phyloP scores from a whole-genome alignment of 2,329 filamentous ascomycete genomes.

The Diaporthe vaccinii region DNA sequence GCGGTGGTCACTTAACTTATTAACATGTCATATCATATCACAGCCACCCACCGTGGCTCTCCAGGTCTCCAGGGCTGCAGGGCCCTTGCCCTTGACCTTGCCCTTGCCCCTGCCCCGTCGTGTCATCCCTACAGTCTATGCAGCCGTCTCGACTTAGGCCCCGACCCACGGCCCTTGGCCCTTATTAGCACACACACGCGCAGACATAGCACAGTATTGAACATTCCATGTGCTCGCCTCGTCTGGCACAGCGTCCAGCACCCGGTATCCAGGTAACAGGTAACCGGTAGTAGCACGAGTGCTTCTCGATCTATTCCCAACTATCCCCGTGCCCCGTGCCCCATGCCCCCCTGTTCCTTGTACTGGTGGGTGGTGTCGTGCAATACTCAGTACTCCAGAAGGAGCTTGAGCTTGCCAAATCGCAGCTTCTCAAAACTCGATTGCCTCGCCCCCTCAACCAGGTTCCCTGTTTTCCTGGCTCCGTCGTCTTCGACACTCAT shows the following conservation, averaged over 20 bases:
- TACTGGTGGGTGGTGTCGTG: slow-evolving; percentile 12
- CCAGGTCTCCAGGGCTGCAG: neutral
- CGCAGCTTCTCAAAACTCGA: slow-evolving; percentile 15
- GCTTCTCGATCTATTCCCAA: slow-evolving; percentile 19
- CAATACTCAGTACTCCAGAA: slow-evolving; percentile 20
- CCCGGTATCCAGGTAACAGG: slow-evolving; percentile 13
- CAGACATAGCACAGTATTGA: neutral
- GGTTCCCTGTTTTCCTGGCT: slow-evolving; percentile 1
- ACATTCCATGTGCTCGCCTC: slow-evolving; percentile 7
- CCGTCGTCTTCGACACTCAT: neutral
- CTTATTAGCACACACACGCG: slow-evolving; percentile 16
- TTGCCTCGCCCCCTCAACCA: slow-evolving; percentile 10
- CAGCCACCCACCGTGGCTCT: slow-evolving; percentile 3
- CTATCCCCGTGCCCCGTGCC: neutral
- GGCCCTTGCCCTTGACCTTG: neutral
- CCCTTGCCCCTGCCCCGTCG: neutral
- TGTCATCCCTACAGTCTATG: slow-evolving; percentile 22
- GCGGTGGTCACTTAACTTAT: neutral
- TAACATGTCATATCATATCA: slow-evolving; percentile 19
- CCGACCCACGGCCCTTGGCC: slow-evolving; percentile 7
- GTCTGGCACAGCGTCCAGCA: neutral
- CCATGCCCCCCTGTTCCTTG: slow-evolving; percentile 18
- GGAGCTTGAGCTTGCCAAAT: slow-evolving; percentile 13
- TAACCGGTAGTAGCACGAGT: neutral
- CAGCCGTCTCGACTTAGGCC: slow-evolving; percentile 7